Base-by-base conservation (phyloP, 257 asterid genomes). In the Perilla frutescens region DNA sequence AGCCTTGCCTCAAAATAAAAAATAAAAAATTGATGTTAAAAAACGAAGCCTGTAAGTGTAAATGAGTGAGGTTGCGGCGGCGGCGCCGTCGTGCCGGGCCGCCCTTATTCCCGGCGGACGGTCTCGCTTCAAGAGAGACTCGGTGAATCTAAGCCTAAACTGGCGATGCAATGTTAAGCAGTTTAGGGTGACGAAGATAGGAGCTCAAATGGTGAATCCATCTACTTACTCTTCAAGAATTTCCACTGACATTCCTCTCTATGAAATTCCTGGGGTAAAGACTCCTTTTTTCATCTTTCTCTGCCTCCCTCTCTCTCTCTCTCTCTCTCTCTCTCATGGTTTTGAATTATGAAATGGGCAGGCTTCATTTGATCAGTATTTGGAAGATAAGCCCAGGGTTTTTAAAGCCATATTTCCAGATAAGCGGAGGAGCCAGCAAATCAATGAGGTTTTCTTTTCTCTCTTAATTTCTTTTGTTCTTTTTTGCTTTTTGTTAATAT, bases 341-440 rank as follows among this genome's bases (percentile, higher is more conserved):
- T 62, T 29, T 64, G 34, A 29, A 43, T 76, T 49, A 15, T 65
- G 75, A 26, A 53, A 58, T 81, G 73, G 11, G 62, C 84, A 95
- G 98, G 99, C 96, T 81, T 81, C 89, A 0, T 92, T 95, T 66
- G 99, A 95, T 84, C 79, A 86, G 81, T 95, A 95, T 80, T 72
- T 95, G 81, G 98, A 92, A 74, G 87, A 95, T 70, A 92, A 86
- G 57, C 85, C 91, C 32, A 78, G 98, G 85, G 96, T 95, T 56
- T 90, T 95, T 71, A 86, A 79, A 77, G 98, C 99, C 48, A 92
- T 95, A 32, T 95, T 95, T 78, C 97, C 99, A 50, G 98, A 92
- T 49, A 87, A 88, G 77, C 85, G 81, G 13, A 90, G 97, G 82
- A 92, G 96, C 77, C 89, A 83, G 26, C 97, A 82, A 78, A 88